These are phyloP conservation scores for Lupinus albus DNA, from an alignment of 306 rosid species.

Conservation along the genomic window DNA sequence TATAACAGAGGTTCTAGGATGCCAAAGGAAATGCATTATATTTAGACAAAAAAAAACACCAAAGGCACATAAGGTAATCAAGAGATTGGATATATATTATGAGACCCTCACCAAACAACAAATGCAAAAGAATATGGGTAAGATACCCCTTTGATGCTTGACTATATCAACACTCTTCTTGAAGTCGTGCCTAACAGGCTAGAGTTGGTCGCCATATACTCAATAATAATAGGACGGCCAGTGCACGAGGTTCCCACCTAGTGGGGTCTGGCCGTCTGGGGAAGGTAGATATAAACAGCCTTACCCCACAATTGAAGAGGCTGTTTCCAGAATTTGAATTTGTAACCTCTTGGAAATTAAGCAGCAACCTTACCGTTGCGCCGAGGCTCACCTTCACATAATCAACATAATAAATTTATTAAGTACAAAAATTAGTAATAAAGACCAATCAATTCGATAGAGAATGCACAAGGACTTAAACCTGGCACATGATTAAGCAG, in stretches of 20 bases:
- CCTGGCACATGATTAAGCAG: constrained; percentile 29
- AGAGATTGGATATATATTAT: constrained; percentile 5
- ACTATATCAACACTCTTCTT: constrained; percentile 17
- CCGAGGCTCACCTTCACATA: too few relatives aligned
- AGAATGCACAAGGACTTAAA: constrained; percentile 21
- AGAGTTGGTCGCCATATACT: constrained; percentile 10
- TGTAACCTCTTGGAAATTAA: too few relatives aligned
- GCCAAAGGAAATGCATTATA: neutral
- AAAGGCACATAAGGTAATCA: neutral
- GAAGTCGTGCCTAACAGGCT: constrained; percentile 1
- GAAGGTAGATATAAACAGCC: too few relatives aligned
- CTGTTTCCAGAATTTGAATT: too few relatives aligned
- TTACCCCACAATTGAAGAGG: too few relatives aligned
- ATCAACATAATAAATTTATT: neutral
- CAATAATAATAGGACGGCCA: too few relatives aligned
- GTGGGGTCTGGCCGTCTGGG: too few relatives aligned
- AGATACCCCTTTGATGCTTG: constrained; percentile 27
- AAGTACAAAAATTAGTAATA: neutral
- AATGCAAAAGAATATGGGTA: constrained; percentile 17
- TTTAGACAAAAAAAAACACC: neutral
- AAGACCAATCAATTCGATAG: neutral
- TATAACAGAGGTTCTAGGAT: constrained; percentile 14
- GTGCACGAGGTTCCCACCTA: too few relatives aligned
- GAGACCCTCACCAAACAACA: constrained; percentile 21
- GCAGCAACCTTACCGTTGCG: too few relatives aligned